Conservation (phyloP, 2,329 filamentous ascomycete species). For the Diplocarpon mali region DNA sequence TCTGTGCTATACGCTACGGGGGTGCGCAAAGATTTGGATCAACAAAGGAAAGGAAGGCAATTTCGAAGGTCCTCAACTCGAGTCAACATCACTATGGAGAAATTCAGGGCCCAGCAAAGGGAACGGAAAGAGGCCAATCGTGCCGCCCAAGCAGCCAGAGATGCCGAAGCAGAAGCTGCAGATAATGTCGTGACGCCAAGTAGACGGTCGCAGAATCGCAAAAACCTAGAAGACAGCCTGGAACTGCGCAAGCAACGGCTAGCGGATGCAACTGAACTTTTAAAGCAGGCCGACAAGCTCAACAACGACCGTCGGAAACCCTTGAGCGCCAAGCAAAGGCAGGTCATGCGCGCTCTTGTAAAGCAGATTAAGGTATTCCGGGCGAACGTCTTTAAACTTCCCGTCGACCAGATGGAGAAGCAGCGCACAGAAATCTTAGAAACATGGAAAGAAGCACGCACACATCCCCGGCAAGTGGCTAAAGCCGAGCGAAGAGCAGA, state of each 20-base stretch:
- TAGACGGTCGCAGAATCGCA: neutral
- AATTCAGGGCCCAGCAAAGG: conserved; percentile 16
- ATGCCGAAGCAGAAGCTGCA: conserved; percentile 18
- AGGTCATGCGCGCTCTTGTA: neutral
- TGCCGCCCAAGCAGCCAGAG: conserved; percentile 10
- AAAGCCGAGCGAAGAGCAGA: neutral
- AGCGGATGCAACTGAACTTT: neutral
- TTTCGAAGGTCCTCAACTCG: conserved; percentile 6
- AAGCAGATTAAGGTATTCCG: conserved; percentile 1
- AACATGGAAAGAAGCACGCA: neutral
- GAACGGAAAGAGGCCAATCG: conserved; percentile 6
- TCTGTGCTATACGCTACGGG: conserved; percentile 84
- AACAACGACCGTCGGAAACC: conserved; percentile 1
- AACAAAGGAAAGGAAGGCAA: conserved; percentile 17
- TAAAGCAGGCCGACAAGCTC: conserved; percentile 2
- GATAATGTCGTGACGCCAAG: conserved; percentile 5
- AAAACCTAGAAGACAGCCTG: conserved; percentile 1
- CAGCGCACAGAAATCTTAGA: neutral
- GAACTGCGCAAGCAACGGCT: conserved; percentile 2
- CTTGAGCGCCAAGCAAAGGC: conserved; percentile 4
- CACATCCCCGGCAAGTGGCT: neutral
- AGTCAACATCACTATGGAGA: conserved; percentile 15
- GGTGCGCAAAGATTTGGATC: conserved; percentile 43
- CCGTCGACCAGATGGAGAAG: conserved; percentile 2
- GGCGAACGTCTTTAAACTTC: neutral